These are phyloP conservation scores for Talaromyces sp. DNA, from an alignment of 2,329 filamentous ascomycete genomes.

Conservation along the genomic window DNA sequence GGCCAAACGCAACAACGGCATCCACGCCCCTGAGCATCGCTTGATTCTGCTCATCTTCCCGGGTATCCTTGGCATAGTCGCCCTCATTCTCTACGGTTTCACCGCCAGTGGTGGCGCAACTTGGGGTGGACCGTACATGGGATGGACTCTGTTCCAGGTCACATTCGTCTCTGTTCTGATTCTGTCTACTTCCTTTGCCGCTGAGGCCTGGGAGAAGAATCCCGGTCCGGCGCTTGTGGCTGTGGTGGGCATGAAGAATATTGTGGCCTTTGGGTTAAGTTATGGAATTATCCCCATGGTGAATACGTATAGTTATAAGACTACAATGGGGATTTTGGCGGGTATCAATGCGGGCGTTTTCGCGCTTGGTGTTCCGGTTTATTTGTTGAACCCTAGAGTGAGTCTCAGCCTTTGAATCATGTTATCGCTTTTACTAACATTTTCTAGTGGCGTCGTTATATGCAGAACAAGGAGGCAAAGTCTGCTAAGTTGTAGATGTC, in stretches of 20 bases:
- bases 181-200: slow-evolving; percentile 32
- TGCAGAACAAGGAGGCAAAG: not conserved
- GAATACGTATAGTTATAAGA: slow-evolving; percentile 24
- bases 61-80: slow-evolving; percentile 29
- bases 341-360: slow-evolving; percentile 23
- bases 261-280: slow-evolving; percentile 28
- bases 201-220: slow-evolving; percentile 34
- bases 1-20: slow-evolving; percentile 31
- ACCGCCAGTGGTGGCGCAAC: slow-evolving; percentile 26
- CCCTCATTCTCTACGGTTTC: slow-evolving; percentile 32
- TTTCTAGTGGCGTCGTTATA: not conserved
- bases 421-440: not conserved
- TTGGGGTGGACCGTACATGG: slow-evolving; percentile 29
- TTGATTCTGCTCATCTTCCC: slow-evolving; percentile 33
- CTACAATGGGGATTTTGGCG: slow-evolving; percentile 25
- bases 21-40: slow-evolving; percentile 35
- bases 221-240: slow-evolving; percentile 29
- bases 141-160: slow-evolving; percentile 27
- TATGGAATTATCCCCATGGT: slow-evolving; percentile 30
- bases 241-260: slow-evolving; percentile 30
- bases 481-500: not conserved
- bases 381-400: slow-evolving; percentile 25
- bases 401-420: not conserved
- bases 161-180: slow-evolving; percentile 28
- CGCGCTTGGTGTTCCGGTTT: slow-evolving; percentile 25